phyloP scores from a whole-genome alignment of 805 yeast genomes.

The Jamesozyma hellenica region DNA sequence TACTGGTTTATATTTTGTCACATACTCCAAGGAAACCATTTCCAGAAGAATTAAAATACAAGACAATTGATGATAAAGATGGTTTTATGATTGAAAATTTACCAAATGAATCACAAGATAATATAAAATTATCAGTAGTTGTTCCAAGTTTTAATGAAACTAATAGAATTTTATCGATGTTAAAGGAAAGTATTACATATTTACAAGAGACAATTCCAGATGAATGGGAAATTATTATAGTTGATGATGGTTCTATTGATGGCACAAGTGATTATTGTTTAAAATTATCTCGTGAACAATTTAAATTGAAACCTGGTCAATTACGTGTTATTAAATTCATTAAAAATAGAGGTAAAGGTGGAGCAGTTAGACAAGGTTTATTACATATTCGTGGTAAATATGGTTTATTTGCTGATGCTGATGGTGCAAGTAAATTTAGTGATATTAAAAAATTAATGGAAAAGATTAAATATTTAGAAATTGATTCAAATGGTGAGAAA shows the following conservation, averaged over 20 bases:
- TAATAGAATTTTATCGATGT: slow-evolving; percentile 56
- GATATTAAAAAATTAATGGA: slow-evolving; percentile 49
- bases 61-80: slow-evolving; percentile 35
- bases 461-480: slow-evolving; percentile 30
- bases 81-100: slow-evolving; percentile 24
- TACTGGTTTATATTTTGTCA: slow-evolving; percentile 39
- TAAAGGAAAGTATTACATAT: slow-evolving; percentile 55
- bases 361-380: slow-evolving; percentile 93
- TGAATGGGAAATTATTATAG: slow-evolving; percentile 59
- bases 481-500: slow-evolving; percentile 11
- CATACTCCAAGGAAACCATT: slow-evolving; percentile 53
- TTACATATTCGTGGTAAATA: slow-evolving; percentile 62
- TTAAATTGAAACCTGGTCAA: slow-evolving; percentile 43
- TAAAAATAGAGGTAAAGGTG: slow-evolving; percentile 86
- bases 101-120: slow-evolving; percentile 24
- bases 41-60: slow-evolving; percentile 43
- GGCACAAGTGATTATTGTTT: slow-evolving; percentile 68
- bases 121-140: slow-evolving; percentile 59
- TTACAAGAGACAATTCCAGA: slow-evolving; percentile 32
- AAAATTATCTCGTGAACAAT: slow-evolving; percentile 38
- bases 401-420: slow-evolving; percentile 90
- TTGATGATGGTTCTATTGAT: slow-evolving; percentile 88
- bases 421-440: slow-evolving; percentile 81
- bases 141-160: slow-evolving; percentile 93
- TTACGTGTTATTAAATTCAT: slow-evolving; percentile 62